Evolutionary conservation across 2,329 filamentous ascomycete genomes (phyloP), one percentile per base, ranked within the genome.

Genomic region (Fusarium oxysporum): DNA sequence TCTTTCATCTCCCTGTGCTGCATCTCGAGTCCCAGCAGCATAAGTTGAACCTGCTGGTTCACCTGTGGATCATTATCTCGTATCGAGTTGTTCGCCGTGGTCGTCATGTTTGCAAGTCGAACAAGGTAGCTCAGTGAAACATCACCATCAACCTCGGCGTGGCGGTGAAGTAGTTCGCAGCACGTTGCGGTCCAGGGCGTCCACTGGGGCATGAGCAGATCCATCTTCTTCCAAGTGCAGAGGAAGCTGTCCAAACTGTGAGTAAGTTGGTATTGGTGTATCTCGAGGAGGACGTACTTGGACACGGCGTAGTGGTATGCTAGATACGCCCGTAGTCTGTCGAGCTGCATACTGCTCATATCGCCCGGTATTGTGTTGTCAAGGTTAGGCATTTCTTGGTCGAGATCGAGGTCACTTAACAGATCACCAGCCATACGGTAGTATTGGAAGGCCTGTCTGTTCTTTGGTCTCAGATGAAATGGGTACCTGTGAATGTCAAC

Each of bases 401-500:
- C 84, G 4, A 89, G 76, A 10, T 87, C 86, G 2, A 89, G 81
- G 61, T 89, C 87, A 13, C 80, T 81, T 12, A 86, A 76, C 13
- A 89, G 81, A 62, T 89, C 87, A 21, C 83, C 81, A 0, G 83
- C 83, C 86, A 89, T 89, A 30, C 85, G 83, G 9, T 87, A 74
- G 71, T 89, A 89, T 61, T 88, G 87, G 9, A 82, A 80, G 1
- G 83, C 80, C 43, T 88, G 86, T 67, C 80, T 86, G 68, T 84
- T 87, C 65, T 83, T 87, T 5, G 87, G 87, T 2, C 87, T 80
- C 19, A 89, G 79, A 65, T 89, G 87, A 41, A 87, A 88, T 0
- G 87, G 87, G 55, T 88, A 88, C 87, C 87, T 88, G 57, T 41
- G 11, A 63, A 43, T 28, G 17, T 40, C 37, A 69, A 35, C 5